Percentiles rank a stretch among this genome's conserved stretches.
phyloP scores from a whole-genome alignment of 129 eudicot genomes.

The Solidago caesia region DNA sequence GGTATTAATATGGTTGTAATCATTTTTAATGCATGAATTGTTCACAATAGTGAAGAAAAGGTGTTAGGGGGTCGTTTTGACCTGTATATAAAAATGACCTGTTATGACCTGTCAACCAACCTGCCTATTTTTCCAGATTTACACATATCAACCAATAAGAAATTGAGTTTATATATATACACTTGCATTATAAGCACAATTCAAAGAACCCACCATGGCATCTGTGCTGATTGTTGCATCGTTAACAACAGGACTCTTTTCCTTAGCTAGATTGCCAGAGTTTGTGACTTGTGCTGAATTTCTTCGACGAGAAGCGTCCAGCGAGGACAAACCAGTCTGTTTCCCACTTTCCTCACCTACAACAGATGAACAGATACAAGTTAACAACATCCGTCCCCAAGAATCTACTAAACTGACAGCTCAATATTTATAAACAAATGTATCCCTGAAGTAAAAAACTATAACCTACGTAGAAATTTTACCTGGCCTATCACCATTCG shows the following conservation, averaged over 20 bases:
- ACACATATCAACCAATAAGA: background rate
- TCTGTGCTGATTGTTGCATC: conserved; percentile 63
- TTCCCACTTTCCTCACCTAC: conserved; percentile 66
- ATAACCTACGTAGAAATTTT: conserved; percentile 14
- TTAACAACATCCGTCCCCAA: background rate
- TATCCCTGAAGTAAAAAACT: background rate
- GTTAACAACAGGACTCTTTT: conserved; percentile 72
- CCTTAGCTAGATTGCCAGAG: conserved; percentile 48
- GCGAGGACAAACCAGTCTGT: conserved; percentile 44
- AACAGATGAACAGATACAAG: conserved; percentile 12
- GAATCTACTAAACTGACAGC: too few relatives aligned
- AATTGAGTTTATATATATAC: background rate
- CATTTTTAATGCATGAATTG: background rate
- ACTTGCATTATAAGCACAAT: background rate
- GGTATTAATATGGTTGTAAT: background rate
- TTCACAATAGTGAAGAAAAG: background rate
- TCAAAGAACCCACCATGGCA: conserved; percentile 50
- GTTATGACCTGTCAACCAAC: background rate
- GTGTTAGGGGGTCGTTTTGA: background rate
- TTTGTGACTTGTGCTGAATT: conserved; percentile 46
- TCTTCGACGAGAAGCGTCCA: conserved; percentile 66
- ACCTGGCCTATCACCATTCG: conserved; percentile 58
- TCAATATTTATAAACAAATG: background rate
- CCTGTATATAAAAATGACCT: background rate
- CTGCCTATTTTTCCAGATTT: background rate